A percentile compares a stretch with the other conserved stretches of the same genome.
Conservation (phyloP, 176 grass and related monocot genomes). For the Oropetium thomaeum region DNA sequence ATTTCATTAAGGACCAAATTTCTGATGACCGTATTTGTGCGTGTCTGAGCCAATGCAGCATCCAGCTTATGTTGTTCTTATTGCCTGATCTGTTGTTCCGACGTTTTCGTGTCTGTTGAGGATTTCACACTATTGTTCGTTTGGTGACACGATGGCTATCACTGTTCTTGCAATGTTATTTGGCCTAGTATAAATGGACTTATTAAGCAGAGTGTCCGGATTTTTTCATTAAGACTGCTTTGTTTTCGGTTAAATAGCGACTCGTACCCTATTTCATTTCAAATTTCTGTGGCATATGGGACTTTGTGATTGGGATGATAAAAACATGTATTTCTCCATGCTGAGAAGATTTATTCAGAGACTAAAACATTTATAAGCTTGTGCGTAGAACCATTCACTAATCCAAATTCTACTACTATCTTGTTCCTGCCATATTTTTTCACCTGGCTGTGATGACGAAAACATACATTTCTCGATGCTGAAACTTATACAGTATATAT, state of each 20-base stretch:
- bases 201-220: background rate
- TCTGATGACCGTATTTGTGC: slow-evolving; percentile 76
- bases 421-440: background rate
- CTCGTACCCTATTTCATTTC: background rate
- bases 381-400: too few relatives aligned
- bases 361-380: slow-evolving; percentile 39
- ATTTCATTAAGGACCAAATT: slow-evolving; percentile 26
- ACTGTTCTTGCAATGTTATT: background rate
- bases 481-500: slow-evolving; percentile 32
- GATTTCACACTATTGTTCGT: slow-evolving; percentile 2
- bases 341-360: slow-evolving; percentile 39
- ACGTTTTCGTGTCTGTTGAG: background rate
- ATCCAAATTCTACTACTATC: too few relatives aligned
- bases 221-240: background rate
- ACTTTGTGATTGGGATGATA: slow-evolving; percentile 33
- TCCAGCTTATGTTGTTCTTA: background rate
- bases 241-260: background rate
- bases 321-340: slow-evolving; percentile 41
- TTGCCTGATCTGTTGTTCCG: background rate
- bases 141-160: background rate
- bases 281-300: background rate
- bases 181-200: slow-evolving; percentile 9
- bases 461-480: slow-evolving; percentile 40
- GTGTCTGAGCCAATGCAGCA: slow-evolving; percentile 59
- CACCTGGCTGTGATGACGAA: background rate